Base-by-base conservation (phyloP, 192 early-diverging fungal genomes). In the Coemansia sp. region DNA sequence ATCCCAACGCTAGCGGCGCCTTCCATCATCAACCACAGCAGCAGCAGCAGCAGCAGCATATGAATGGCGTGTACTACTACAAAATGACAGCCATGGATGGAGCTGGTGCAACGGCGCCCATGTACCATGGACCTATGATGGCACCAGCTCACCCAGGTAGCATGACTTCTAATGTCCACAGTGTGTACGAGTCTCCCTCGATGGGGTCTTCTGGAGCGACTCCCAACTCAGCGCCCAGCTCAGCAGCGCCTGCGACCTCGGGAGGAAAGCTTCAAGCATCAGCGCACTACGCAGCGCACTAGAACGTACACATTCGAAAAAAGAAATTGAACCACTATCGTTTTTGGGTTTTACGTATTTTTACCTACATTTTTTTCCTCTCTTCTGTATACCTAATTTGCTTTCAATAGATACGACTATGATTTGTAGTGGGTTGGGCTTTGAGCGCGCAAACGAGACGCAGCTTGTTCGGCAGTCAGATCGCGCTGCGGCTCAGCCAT, bases 401-500 rank as follows among this genome's bases (percentile, higher is more conserved):
- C 55, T 65, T 16, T n/a, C 28, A 11, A 28, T 16, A 7, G 14
- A 31, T 31, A 26, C 13, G 51, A 31, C 26, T 55, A 55, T 55
- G 5, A 39, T 35, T 63, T 71, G 63, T 71, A 71, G 34, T 71
- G 63, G 31, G 40, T 31, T 16, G 39, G 76, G 16, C 86, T 84
- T 43, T 85, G 86, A 6, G 76, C 82, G 1, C 86, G 79, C 59
- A 98, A 79, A 21, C 89, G 76, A 14, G 82, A 77, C 18, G 94
- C 94, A 10, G 94, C 94, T 74, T 95, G 91, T 65, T 98, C 96
- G 10, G 96, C 88, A 1, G 96, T 97, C 61, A 98, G 72, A 71
- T 98, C 96, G 39, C 96, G 89, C 76, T 97, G 95, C 5, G 94
- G 86, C 70, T 97, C 92, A 16, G 87, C 96, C 63, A 98, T 70